Conservation (phyloP, 1,284 basidiomycete genomes). For the Singerocomus inundabilis region DNA sequence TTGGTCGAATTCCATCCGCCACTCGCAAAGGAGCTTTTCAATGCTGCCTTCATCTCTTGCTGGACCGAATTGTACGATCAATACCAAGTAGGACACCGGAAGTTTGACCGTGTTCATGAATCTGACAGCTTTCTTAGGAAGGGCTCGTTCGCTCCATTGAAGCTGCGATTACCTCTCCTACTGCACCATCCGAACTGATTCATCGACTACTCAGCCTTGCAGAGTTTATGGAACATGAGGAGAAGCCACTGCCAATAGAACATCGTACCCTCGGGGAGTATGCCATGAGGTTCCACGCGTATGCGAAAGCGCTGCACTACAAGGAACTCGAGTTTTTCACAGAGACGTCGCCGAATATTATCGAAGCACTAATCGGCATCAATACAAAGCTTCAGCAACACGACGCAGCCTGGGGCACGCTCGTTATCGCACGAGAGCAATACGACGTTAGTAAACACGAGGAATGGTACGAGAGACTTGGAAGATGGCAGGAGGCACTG, state of each 20-base stretch:
- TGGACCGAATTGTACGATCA: conserved; percentile 97
- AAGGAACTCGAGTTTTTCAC: conserved; percentile 98
- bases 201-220: conserved; percentile 94
- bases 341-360: conserved; percentile 84
- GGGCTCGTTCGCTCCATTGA: conserved; percentile 93
- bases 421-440: conserved; percentile 83
- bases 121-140: conserved; percentile 53
- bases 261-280: conserved; percentile 93
- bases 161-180: conserved; percentile 77
- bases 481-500: conserved; percentile 95
- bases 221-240: conserved; percentile 99
- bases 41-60: conserved; percentile 97
- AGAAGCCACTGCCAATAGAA: conserved; percentile 94
- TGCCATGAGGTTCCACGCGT: conserved; percentile 91
- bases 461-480: conserved; percentile 97
- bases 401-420: conserved; percentile 94
- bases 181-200: conserved; percentile 88
- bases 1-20: conserved; percentile 92
- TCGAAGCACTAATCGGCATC: conserved; percentile 95
- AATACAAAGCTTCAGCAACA: conserved; percentile 98
- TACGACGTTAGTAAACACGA: conserved; percentile 88
- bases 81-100: conserved; percentile 69
- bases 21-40: conserved; percentile 93
- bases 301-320: conserved; percentile 98
- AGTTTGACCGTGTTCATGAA: background rate